Conservation (phyloP, 2,329 filamentous ascomycete species). For the Diplodia sapinea region DNA sequence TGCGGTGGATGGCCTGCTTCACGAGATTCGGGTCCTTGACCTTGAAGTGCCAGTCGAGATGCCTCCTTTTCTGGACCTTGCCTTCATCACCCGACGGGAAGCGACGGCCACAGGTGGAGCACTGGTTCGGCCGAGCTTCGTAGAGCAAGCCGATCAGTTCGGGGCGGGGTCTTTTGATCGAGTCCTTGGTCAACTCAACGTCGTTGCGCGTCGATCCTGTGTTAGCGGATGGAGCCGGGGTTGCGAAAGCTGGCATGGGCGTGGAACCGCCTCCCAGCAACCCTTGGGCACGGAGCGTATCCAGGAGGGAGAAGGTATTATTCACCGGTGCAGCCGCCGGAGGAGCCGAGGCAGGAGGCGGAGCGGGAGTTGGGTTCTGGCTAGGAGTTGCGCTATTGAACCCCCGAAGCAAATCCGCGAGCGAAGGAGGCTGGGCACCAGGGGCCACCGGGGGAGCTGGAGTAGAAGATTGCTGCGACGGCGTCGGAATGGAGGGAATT, state of each 20-base stretch:
- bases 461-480: slow-evolving; percentile 27
- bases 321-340: slow-evolving; percentile 6
- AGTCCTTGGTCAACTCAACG: slow-evolving; percentile 67
- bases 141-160: slow-evolving; percentile 77
- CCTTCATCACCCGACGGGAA: slow-evolving; percentile 80
- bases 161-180: slow-evolving; percentile 79
- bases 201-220: slow-evolving; percentile 46
- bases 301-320: slow-evolving; percentile 20
- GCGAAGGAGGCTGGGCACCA: slow-evolving; percentile 34
- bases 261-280: slow-evolving; percentile 24
- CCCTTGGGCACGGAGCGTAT: slow-evolving; percentile 25
- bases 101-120: slow-evolving; percentile 87
- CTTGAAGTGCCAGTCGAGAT: slow-evolving; percentile 98
- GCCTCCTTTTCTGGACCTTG: slow-evolving; percentile 82
- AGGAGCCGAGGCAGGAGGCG: slow-evolving; percentile 23
- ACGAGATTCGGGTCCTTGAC: slow-evolving; percentile 88
- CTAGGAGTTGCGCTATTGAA: slow-evolving; percentile 28
- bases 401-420: slow-evolving; percentile 32
- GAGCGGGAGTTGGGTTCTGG: slow-evolving; percentile 24
- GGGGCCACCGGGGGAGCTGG: slow-evolving; percentile 42
- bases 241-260: slow-evolving; percentile 37
- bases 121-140: slow-evolving; percentile 82
- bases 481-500: slow-evolving; percentile 37
- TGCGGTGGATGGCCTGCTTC: slow-evolving; percentile 85
- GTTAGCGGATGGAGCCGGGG: slow-evolving; percentile 32